phyloP scores from a whole-genome alignment of 2,329 filamentous ascomycete species.

The Ascochyta lentis region DNA sequence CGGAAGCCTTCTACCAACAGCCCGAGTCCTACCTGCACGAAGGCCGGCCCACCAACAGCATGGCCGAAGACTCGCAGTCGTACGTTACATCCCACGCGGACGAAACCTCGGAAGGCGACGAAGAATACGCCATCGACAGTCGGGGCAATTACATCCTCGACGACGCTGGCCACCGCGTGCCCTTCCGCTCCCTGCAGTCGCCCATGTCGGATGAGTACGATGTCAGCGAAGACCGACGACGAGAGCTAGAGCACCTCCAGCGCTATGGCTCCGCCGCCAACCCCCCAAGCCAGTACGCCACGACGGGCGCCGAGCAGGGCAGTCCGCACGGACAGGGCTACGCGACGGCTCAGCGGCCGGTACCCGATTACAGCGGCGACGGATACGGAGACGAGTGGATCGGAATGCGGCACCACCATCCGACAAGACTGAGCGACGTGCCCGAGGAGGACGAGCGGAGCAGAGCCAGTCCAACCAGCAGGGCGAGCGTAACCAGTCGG shows the following conservation, averaged over 20 bases:
- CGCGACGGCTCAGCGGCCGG: constrained; percentile 21
- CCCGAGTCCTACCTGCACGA: constrained; percentile 47
- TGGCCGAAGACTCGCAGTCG: constrained; percentile 46
- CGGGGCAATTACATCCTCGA: constrained; percentile 48
- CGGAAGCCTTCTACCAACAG: constrained; percentile 50
- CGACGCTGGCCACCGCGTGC: constrained; percentile 43
- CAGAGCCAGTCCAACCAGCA: constrained; percentile 42
- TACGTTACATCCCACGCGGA: constrained; percentile 46
- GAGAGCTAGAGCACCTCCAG: constrained; percentile 56
- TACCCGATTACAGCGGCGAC: constrained; percentile 45
- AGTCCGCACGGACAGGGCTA: constrained; percentile 27
- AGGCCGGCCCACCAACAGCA: constrained; percentile 23
- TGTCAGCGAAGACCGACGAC: constrained; percentile 57
- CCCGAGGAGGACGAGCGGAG: constrained; percentile 50
- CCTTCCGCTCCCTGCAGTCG: constrained; percentile 41
- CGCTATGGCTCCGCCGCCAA: constrained; percentile 51
- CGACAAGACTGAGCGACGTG: constrained; percentile 50
- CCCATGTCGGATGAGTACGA: constrained; percentile 61
- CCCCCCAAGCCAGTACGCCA: constrained; percentile 38
- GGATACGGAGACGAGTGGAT: constrained; percentile 49
- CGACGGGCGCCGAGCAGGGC: constrained; percentile 28
- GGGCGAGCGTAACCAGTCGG: constrained; percentile 45
- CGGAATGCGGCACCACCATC: constrained; percentile 49
- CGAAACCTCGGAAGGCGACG: constrained; percentile 45
- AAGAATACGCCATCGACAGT: constrained; percentile 48